Base-by-base conservation (phyloP, 306 rosid species). In the Cicer yamashitae region DNA sequence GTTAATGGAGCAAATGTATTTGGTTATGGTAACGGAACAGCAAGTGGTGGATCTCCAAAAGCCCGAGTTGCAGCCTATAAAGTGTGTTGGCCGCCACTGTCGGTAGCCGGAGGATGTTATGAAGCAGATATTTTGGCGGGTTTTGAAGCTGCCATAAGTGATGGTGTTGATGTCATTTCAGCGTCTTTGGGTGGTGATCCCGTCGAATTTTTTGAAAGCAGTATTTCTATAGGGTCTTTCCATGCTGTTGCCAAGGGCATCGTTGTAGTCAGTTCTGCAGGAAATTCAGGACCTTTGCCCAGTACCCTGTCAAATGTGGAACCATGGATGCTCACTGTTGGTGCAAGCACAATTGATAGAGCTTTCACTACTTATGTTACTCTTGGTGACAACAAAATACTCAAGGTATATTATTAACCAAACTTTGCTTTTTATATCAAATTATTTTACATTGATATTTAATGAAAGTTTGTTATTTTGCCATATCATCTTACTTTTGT, bases 41-140 rank as follows among this genome's bases (percentile, higher is more conserved):
- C 96, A 0, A 89, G 86, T 1, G 99, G 99, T 5, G 99, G 99
- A n/a, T 88, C 99, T 1, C 97, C 99, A 1, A 86, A 61, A 48
- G 96, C 93, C 7, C 85, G 86, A 4, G 91, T 92, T 69, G 99
- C 86, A 17, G 75, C 96, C 22, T 94, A 94, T 74, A 94, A 94
- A 81, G 92, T 84, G 2, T 94, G 97, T 7, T 94, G 96, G 97
- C 86, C 83, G 3, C 30, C 56, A 2, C 0, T 52, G 6, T 1
- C 9, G 0, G 6, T 0, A 0, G 48, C 25, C 1, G 34, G 39
- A 0, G 78, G 65, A 37, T 94, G 98, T 87, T 74, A 1, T 13
- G 93, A 83, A 59, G 89, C 96, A 0, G 98, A 94, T 72, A 82
- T 90, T 34, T 11, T 94, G 60, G 98, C 98, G 1, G 97, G 52